Evolutionary conservation across 2,329 filamentous ascomycete species (phyloP), one percentile per base, ranked within the genome.

Genomic region (Mycosphaerella sp.): DNA sequence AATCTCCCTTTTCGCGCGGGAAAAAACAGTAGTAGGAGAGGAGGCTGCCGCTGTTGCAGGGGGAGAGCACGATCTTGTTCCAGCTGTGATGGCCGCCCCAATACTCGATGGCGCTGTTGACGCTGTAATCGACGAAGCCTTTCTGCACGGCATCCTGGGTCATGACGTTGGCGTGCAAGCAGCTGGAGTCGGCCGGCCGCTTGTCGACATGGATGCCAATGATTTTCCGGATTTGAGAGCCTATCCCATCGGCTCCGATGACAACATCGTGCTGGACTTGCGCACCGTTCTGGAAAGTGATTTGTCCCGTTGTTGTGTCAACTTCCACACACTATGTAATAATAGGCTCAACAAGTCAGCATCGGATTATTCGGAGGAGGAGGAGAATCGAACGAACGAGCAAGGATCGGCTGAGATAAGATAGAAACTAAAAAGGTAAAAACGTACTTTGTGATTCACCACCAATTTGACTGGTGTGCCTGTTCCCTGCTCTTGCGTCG

Each of bases 1-100:
- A 85, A 62, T 86, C 80, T 6, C 79, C 79, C 53, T 75, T 72
- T 5, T 75, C 73, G 1, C 78, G 73, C 0, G 81, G 78, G 67
- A 84, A 85, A 72, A 85, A 85, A 68, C 82, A 85, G 68, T 86
- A 86, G 69, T 84, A 86, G 0, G 81, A 84, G 2, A 85, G 72
- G 2, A 85, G 69, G 54, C 78, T 78, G 47, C 82, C 82, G 17
- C 77, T 78, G 61, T 85, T 83, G 69, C 84, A 86, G 4, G 83
- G 81, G 0, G 81, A 85, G 1, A 86, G 71, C 4, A 86, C 83
- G 52, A 87, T 86, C 73, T 86, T 87, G 66, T 85, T 79, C 42
- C 53, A 58, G 61, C 79, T 80, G 49, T 82, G 78, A 46, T 81
- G 77, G 1, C 84, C 84, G 21, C 84, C 84, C 83, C 83, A 86